phyloP scores from a whole-genome alignment of 2,329 filamentous ascomycete genomes.

The Epichloe aotearoae region DNA sequence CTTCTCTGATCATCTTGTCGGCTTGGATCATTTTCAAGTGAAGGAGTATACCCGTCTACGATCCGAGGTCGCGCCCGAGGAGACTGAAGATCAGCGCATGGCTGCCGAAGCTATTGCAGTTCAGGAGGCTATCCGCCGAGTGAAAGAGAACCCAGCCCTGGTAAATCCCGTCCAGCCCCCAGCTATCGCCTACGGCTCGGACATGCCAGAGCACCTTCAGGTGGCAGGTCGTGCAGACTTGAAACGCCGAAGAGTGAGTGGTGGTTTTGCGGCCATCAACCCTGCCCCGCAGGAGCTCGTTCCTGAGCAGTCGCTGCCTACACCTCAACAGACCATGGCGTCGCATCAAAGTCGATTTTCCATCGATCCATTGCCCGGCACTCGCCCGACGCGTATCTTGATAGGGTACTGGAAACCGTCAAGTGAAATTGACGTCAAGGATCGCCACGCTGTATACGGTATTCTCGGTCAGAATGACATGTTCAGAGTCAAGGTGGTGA shows the following conservation, averaged over 20 bases:
- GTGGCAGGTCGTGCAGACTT: conserved; percentile 20
- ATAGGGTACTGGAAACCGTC: conserved; percentile 48
- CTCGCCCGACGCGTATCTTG: conserved; percentile 42
- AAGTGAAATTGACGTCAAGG: conserved; percentile 27
- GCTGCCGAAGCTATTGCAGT: conserved; percentile 30
- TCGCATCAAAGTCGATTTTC: conserved; percentile 10
- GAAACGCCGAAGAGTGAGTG: conserved; percentile 36
- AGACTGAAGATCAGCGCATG: conserved; percentile 24
- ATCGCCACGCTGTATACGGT: conserved; percentile 50
- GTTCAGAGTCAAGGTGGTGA: conserved; percentile 49
- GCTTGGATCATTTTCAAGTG: conserved; percentile 41
- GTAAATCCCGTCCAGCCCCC: conserved; percentile 29
- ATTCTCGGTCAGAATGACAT: conserved; percentile 50
- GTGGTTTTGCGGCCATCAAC: conserved; percentile 21
- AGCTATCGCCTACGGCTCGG: conserved; percentile 37
- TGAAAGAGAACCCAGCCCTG: conserved; percentile 27
- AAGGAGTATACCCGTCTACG: conserved; percentile 51
- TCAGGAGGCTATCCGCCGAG: conserved; percentile 31
- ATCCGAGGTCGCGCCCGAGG: conserved; percentile 20
- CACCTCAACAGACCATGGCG: conserved; percentile 11
- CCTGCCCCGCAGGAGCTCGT: conserved; percentile 11
- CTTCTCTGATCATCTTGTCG: conserved; percentile 43
- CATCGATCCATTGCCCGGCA: conserved; percentile 34
- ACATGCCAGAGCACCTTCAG: conserved; percentile 31
- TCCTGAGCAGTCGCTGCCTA: conserved; percentile 6